These are phyloP conservation scores for Petasospora rhodanensis DNA, from an alignment of 1,139 yeast genomes.

Conservation along the genomic window DNA sequence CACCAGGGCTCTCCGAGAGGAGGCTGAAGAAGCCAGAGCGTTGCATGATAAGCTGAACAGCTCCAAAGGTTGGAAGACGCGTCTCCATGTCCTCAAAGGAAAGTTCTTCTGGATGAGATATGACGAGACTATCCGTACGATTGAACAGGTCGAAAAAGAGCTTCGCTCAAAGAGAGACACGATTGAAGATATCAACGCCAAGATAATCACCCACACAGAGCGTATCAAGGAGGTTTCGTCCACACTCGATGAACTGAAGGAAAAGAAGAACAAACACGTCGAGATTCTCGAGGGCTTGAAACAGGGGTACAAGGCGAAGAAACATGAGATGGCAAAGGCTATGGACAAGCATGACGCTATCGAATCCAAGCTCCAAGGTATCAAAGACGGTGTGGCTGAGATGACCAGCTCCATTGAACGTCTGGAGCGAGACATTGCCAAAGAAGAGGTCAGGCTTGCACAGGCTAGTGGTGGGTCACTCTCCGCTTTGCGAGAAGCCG, in stretches of 20 bases:
- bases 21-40: conserved; percentile 37
- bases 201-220: conserved; percentile 18
- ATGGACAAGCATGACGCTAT: conserved; percentile 8
- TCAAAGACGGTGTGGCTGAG: conserved; percentile 2
- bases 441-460: conserved; percentile 32
- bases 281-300: no score
- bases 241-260: conserved; percentile 21
- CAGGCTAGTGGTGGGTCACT: conserved; percentile 39
- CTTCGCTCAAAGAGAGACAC: conserved; percentile 25
- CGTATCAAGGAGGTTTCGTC: no score
- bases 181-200: conserved; percentile 12
- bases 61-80: conserved; percentile 36
- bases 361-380: conserved; percentile 3
- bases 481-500: conserved; percentile 26
- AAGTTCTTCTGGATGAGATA: conserved; percentile 62
- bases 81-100: conserved; percentile 47
- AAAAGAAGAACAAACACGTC: conserved; percentile 20
- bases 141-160: conserved; percentile 26
- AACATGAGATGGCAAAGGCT: conserved; percentile 10
- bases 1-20: conserved; percentile 27
- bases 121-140: conserved; percentile 16
- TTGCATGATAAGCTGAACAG: conserved; percentile 30
- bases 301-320: conserved; percentile 5
- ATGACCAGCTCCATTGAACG: no score
- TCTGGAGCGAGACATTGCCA: no score